Evolutionary conservation across 768 basidiomycete genomes (phyloP), one percentile per base, ranked within the genome.

Genomic region (Mycena haematopus): DNA sequence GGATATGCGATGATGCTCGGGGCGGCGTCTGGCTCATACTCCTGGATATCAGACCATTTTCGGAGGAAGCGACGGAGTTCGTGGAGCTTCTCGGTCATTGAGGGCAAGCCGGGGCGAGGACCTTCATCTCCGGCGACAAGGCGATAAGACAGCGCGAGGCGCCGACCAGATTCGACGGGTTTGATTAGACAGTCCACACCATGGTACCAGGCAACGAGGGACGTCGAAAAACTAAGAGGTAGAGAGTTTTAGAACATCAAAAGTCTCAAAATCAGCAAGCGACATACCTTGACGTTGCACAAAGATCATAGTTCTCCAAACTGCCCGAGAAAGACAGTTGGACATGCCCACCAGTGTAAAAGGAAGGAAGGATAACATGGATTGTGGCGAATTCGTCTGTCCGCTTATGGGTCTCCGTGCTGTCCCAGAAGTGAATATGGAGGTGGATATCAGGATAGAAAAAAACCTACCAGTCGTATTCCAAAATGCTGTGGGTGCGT

Each of bases 361-460:
- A 47, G 15, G 66, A 67, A 24, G 66, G 66, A 11, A 67, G 62
- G 8, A 67, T 67, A 15, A 67, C 52, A 58, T 67, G 66, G 22
- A 67, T 61, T 0, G 58, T 67, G 27, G 58, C 66, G 35, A 67
- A 67, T 25, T 64, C 56, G n/a, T 60, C 62, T 2, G 50, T 46
- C 9, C 55, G 56, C 27, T 57, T 40, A n/a, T 59, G 47, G 44
- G 1, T 54, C 36, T 55, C 58, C 0, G 66, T 67, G 29, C 66
- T 67, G 14, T 10, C 36, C 10, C 10, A 38, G 52, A 13, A 13
- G 21, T 63, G 11, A 66, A 33, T 14, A 21, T 21, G 19, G 13
- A 22, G 19, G 53, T 36, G 22, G 21, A 22, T 24, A 24, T 31
- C 22, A 56, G 3, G 1, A 22, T 6, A 33, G 35, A 15, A 31